phyloP scores from a whole-genome alignment of 805 yeast genomes.

The Cephaloascus fragrans region DNA sequence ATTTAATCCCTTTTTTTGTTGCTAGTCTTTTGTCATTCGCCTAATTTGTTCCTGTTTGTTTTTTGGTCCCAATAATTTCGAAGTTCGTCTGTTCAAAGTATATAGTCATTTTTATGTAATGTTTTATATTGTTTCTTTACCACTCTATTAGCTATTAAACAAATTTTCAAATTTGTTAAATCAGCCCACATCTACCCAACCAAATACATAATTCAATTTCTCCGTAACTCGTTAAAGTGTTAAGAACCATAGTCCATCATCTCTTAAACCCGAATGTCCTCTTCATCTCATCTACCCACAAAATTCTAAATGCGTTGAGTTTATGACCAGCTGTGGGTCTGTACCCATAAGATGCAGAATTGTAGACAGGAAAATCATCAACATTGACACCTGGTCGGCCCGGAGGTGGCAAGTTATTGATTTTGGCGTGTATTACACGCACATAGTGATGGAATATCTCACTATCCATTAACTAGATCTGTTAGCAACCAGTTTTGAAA shows the following conservation, averaged over 20 bases:
- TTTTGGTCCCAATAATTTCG: background rate
- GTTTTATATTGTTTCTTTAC: background rate
- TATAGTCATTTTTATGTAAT: background rate
- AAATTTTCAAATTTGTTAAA: background rate
- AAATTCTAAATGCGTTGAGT: slow-evolving; percentile 46
- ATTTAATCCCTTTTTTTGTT: background rate
- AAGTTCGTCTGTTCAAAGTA: background rate
- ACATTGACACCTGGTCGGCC: slow-evolving; percentile 8
- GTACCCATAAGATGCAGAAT: slow-evolving; percentile 14
- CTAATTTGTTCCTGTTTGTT: too few relatives aligned
- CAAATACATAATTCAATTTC: too few relatives aligned
- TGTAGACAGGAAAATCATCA: slow-evolving; percentile 4
- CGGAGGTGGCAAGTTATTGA: slow-evolving; percentile 50
- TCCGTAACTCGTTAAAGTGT: too few relatives aligned
- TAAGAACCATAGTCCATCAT: too few relatives aligned
- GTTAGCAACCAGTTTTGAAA: slow-evolving; percentile 6
- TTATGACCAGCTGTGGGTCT: slow-evolving; percentile 47
- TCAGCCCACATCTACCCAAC: too few relatives aligned
- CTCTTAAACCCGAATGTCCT: slow-evolving; percentile 37
- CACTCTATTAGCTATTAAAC: background rate
- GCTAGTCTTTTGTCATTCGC: too few relatives aligned
- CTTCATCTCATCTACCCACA: slow-evolving; percentile 56
- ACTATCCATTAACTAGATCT: slow-evolving; percentile 39
- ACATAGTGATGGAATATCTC: slow-evolving; percentile 57
- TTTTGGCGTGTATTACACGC: slow-evolving; percentile 46